Conservation (phyloP, 2,329 filamentous ascomycete species). For the Raffaelea ambrosiae region DNA sequence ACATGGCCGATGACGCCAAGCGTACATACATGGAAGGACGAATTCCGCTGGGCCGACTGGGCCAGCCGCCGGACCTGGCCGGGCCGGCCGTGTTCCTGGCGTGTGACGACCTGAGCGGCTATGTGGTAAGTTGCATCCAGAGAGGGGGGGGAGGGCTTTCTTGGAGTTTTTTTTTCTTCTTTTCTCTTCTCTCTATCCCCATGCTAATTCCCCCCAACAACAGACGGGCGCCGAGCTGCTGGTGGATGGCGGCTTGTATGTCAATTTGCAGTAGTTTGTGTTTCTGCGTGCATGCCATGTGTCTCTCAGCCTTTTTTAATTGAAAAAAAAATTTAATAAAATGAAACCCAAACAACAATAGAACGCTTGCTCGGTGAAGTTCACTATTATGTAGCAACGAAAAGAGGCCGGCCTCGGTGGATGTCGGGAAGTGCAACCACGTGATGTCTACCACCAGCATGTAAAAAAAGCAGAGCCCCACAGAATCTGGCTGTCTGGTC, state of each 20-base stretch:
- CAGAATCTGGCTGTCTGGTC: background rate
- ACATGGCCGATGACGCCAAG: constrained; percentile 57
- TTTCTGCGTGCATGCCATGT: background rate
- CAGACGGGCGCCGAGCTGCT: constrained; percentile 57
- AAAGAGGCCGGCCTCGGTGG: background rate
- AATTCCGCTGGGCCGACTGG: constrained; percentile 56
- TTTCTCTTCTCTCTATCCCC: background rate
- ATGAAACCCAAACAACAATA: background rate
- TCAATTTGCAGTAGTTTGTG: constrained; percentile 55
- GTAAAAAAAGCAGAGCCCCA: background rate
- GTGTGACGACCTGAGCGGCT: constrained; percentile 54
- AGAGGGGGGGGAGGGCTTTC: background rate
- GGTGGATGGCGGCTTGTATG: constrained; percentile 66
- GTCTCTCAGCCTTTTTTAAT: background rate
- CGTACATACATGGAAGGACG: constrained; percentile 57
- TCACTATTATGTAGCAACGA: background rate
- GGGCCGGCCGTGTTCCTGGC: constrained; percentile 66
- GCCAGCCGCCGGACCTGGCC: constrained; percentile 53
- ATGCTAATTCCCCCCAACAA: constrained; percentile 2
- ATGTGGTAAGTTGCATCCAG: constrained; percentile 30
- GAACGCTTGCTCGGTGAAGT: no score
- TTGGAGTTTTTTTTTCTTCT: no score
- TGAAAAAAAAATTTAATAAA: background rate
- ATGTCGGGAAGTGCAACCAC: background rate
- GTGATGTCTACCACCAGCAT: background rate